Conservation (phyloP, 2,329 filamentous ascomycete genomes). For the Grosmannia huntii region DNA sequence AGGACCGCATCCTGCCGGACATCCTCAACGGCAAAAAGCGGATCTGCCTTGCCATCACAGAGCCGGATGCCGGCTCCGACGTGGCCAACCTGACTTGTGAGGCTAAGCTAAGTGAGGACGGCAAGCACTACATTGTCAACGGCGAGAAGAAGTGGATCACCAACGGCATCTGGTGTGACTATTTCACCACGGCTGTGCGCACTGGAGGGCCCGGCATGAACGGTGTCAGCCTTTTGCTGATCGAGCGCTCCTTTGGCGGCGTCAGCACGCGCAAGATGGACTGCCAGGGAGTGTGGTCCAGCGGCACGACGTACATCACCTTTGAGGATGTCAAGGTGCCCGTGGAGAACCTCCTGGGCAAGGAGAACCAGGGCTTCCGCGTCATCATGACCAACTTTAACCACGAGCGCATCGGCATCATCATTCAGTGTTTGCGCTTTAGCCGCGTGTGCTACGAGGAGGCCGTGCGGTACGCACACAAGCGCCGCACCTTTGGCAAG, state of each 20-base stretch:
- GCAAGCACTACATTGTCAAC: slow-evolving; percentile 98
- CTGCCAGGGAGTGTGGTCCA: slow-evolving; percentile 94
- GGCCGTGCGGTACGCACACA: slow-evolving; percentile 91
- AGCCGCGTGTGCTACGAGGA: slow-evolving; percentile 95
- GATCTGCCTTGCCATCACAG: slow-evolving; percentile 94
- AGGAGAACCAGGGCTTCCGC: slow-evolving; percentile 97
- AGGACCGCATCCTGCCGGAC: slow-evolving; percentile 77
- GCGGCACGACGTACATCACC: slow-evolving; percentile 91
- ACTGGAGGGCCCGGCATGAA: slow-evolving; percentile 87
- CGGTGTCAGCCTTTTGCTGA: slow-evolving; percentile 79
- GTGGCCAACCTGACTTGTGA: slow-evolving; percentile 93
- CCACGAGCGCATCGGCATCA: slow-evolving; percentile 96
- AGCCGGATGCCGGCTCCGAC: slow-evolving; percentile 88
- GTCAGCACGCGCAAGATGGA: slow-evolving; percentile 94
- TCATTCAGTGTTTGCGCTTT: slow-evolving; percentile 95
- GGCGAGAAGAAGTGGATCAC: slow-evolving; percentile 99
- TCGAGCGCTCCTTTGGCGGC: slow-evolving; percentile 73
- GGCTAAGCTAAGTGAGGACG: slow-evolving; percentile 86
- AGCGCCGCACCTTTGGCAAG: slow-evolving; percentile 93
- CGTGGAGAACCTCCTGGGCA: slow-evolving; percentile 96
- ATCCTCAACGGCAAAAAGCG: slow-evolving; percentile 89
- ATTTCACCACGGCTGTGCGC: slow-evolving; percentile 93
- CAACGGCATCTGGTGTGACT: slow-evolving; percentile 92
- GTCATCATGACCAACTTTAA: slow-evolving; percentile 99
- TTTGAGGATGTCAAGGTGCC: slow-evolving; percentile 99